Base-by-base conservation (phyloP, 2,329 filamentous ascomycete genomes). In the Hypomyces rosellus region DNA sequence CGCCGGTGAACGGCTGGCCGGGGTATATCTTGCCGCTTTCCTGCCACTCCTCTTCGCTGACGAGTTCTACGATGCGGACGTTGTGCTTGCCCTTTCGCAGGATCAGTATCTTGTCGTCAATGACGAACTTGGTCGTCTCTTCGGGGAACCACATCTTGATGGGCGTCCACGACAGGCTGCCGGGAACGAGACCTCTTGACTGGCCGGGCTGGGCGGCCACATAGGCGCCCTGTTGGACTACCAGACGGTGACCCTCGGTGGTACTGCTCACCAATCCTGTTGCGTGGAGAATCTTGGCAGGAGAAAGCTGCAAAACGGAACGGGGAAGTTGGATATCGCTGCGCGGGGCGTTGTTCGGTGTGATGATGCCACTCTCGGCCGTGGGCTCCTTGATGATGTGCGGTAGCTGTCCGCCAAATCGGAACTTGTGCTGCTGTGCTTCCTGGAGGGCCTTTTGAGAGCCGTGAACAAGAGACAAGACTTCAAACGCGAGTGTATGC, bases 381-480 rank as follows among this genome's bases (percentile, higher is more conserved):
- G 49, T 33, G 7, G 68, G 68, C 22, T 65, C 64, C 14, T 63
- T 67, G 41, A 61, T 43, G 38, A 65, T 56, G 13, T 37, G 40
- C 13, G 65, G 67, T 30, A 67, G 57, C 50, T 64, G 56, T 12
- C 64, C 61, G 20, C 68, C 66, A 58, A 80, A 81, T 52, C 81
- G 65, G 45, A 71, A 66, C 45, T 64, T 65, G 61, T 85, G 82
- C 55, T 75, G 71, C 30, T 67, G 52, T 52, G 83, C 81, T 6
- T 88, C 84, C 18, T 78, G 72, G 13, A 78, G 65, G 0, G 91
- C 89, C 54, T 78, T 78, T 7, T 76, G 61, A 0, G 73, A 65
- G 13, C 91, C 89, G 63, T 97, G 90, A 1, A 90, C 80, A 2
- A 99, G 76, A 45, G 85, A 78, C 1, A 95, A 74, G 18, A 97